Evolutionary conservation across 495 filamentous ascomycete species (phyloP).

Genomic region (Hypoxylon fuscum): DNA sequence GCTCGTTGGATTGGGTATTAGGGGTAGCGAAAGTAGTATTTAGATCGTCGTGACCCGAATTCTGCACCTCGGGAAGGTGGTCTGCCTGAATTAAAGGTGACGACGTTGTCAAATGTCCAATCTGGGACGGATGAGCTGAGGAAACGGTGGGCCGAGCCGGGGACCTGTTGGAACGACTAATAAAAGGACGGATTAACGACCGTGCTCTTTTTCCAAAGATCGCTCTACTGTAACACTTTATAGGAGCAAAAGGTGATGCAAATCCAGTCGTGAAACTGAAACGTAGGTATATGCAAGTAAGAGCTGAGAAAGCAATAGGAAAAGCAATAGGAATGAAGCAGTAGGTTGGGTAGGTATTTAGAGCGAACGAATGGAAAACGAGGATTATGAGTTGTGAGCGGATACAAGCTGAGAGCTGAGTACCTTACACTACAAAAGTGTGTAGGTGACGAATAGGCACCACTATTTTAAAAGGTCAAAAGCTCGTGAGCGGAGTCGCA

Average conservation of each 20-base stretch:
- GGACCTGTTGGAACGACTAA: conserved; percentile 22
- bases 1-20: conserved; percentile 27
- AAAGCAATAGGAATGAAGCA: conserved; percentile 7
- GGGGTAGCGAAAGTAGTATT: conserved; percentile 31
- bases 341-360: conserved; percentile 5
- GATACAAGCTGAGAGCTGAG: conserved; percentile 20
- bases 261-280: conserved; percentile 8
- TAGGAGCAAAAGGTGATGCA: conserved; percentile 24
- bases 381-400: no score
- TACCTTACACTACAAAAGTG: no score
- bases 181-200: conserved; percentile 22
- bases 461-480: conserved; percentile 2
- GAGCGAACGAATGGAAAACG: conserved; percentile 13
- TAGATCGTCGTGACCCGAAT: conserved; percentile 38
- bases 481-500: conserved; percentile 18
- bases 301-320: conserved; percentile 14
- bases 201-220: conserved; percentile 25
- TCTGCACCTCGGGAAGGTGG: conserved; percentile 55
- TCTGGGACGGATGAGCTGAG: conserved; percentile 77
- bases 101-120: conserved; percentile 81
- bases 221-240: conserved; percentile 9
- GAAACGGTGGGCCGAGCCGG: conserved; percentile 59
- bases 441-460: not conserved
- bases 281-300: conserved; percentile 8
- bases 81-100: conserved; percentile 75